Conservation (phyloP, 106 monocot genomes). For the Allium cepa region DNA sequence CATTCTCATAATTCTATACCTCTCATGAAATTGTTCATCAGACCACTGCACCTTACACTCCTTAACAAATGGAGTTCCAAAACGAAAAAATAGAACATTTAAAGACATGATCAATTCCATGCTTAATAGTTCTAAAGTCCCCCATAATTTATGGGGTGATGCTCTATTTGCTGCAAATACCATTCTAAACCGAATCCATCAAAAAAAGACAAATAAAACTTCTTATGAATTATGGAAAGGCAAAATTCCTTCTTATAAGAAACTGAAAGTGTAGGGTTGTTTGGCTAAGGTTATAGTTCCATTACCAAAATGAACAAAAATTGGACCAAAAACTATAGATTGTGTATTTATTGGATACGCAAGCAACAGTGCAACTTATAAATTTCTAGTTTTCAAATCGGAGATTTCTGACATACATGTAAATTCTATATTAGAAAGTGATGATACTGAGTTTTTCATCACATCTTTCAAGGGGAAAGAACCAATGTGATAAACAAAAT, state of each 20-base stretch:
- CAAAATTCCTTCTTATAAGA: too few species aligned
- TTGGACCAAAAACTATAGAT: background rate
- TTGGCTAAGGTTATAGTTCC: too few species aligned
- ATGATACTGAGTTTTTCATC: too few species aligned
- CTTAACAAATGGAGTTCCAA: background rate
- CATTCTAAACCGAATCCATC: background rate
- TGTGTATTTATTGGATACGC: constrained; percentile 3
- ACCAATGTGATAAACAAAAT: background rate
- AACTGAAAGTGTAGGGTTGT: too few species aligned
- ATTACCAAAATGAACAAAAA: too few species aligned
- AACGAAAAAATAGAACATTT: background rate
- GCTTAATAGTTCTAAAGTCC: background rate
- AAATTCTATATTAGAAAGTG: background rate
- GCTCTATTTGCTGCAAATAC: background rate
- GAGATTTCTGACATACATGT: background rate
- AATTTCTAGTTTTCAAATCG: background rate
- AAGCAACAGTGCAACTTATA: background rate
- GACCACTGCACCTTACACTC: constrained; percentile 3
- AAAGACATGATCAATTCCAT: background rate
- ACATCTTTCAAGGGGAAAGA: too few species aligned
- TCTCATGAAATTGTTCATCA: background rate
- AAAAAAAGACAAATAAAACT: background rate
- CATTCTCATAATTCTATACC: background rate
- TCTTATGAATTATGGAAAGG: too few species aligned
- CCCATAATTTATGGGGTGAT: background rate